A percentile compares a stretch with the other conserved stretches of the same genome.
Conservation (phyloP, 2,329 filamentous ascomycete species). For the Lasiodiplodia sp. region DNA sequence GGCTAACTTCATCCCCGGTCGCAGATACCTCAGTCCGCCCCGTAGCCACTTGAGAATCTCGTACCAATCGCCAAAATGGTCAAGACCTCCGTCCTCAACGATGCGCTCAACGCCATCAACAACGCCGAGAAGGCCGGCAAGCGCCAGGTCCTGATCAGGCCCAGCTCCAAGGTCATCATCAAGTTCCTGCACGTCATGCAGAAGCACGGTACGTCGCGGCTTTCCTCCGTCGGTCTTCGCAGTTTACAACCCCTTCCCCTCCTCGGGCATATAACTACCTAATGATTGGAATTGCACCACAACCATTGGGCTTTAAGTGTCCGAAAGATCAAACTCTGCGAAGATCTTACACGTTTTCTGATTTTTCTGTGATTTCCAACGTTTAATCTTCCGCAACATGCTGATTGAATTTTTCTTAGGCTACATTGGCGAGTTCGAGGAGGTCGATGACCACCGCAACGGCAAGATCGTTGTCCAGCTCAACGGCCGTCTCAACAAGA, state of each 20-base stretch:
- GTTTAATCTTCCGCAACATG: conserved; percentile 96
- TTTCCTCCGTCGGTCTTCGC: conserved; percentile 30
- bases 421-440: conserved; percentile 99
- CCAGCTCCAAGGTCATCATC: conserved; percentile 98
- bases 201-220: conserved; percentile 85
- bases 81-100: conserved; percentile 98
- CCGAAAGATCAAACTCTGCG: conserved; percentile 87
- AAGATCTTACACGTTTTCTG: conserved; percentile 98
- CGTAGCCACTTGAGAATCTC: conserved; percentile 81
- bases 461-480: conserved; percentile 99
- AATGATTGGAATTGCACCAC: conserved; percentile 82
- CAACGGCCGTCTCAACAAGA: conserved; percentile 99
- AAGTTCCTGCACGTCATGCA: conserved; percentile 99
- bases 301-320: conserved; percentile 99
- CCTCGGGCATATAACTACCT: conserved; percentile 99
- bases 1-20: conserved; percentile 60
- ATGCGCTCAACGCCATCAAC: conserved; percentile 98
- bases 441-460: conserved; percentile 98
- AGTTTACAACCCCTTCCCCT: conserved; percentile 36
- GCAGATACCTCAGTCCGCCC: conserved; percentile 68
- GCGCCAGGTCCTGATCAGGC: conserved; percentile 98
- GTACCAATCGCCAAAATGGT: conserved; percentile 84
- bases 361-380: conserved; percentile 78
- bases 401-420: conserved; percentile 69
- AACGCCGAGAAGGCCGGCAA: conserved; percentile 99